These are phyloP conservation scores for Rhododendron williamsianum DNA, from an alignment of 148 eudicot genomes.

Conservation along the genomic window DNA sequence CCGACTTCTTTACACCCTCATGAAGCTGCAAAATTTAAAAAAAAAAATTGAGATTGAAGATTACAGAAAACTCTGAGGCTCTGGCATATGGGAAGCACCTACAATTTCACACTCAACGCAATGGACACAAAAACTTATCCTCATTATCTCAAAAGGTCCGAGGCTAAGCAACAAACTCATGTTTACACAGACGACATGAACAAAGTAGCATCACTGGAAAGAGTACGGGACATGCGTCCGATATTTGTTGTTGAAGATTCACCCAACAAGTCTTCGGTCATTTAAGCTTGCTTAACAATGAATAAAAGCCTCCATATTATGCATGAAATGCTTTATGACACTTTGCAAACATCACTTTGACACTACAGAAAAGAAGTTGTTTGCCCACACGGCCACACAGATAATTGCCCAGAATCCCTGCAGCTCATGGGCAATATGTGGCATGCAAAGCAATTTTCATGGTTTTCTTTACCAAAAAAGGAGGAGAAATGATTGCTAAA, in stretches of 20 bases:
- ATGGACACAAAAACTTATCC: not conserved
- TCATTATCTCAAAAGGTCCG: not conserved
- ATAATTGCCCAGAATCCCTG: not conserved
- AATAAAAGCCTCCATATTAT: not conserved
- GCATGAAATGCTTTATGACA: not conserved
- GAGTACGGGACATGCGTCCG: not conserved
- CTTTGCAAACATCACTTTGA: not conserved
- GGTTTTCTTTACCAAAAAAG: not conserved
- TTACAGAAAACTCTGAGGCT: not conserved
- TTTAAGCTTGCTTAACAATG: not conserved
- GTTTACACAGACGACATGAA: not conserved
- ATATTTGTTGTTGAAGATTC: not conserved
- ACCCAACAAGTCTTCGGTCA: not conserved
- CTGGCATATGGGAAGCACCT: not conserved
- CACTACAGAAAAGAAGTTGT: not conserved
- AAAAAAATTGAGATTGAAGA: not conserved
- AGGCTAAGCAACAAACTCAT: not conserved
- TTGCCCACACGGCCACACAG: not conserved
- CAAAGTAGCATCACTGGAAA: not conserved
- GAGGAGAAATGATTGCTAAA: not conserved
- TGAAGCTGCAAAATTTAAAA: slow-evolving; percentile 66
- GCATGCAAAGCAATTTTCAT: not conserved
- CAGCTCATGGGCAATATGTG: not conserved
- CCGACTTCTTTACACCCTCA: slow-evolving; percentile 91
- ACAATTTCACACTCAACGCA: not conserved